A percentile compares a stretch with the other conserved stretches of the same genome.
Conservation (phyloP, 2,329 filamentous ascomycete species). For the Colletotrichum ledebouriae region DNA sequence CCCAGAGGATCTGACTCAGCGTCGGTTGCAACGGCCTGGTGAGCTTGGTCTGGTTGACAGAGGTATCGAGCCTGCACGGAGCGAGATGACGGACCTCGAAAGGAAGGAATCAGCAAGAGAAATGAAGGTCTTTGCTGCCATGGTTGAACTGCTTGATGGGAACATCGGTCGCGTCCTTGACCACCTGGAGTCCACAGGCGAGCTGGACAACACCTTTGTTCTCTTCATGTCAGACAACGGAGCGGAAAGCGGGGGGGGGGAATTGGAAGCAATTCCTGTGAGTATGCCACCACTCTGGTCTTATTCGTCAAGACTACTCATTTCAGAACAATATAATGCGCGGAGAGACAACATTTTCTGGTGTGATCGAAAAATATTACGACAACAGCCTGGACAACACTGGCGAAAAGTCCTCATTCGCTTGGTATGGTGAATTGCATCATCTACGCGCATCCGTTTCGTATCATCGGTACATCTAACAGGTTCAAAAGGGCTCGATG, state of each 20-base stretch:
- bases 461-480: not conserved
- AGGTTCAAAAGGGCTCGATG: slow-evolving; percentile 52
- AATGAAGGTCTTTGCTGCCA: slow-evolving; percentile 66
- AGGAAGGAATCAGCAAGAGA: slow-evolving; percentile 46
- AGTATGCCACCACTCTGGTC: not conserved
- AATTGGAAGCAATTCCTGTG: slow-evolving; percentile 35
- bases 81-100: slow-evolving; percentile 30
- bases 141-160: slow-evolving; percentile 68
- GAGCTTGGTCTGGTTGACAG: slow-evolving; percentile 55
- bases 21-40: slow-evolving; percentile 59
- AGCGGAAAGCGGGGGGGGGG: slow-evolving; percentile 47
- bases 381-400: too few species aligned
- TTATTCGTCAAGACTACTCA: too few species aligned
- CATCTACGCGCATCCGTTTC: too few species aligned
- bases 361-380: too few species aligned
- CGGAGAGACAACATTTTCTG: too few species aligned
- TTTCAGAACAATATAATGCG: too few species aligned
- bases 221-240: slow-evolving; percentile 68
- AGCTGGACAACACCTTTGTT: slow-evolving; percentile 67
- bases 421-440: too few species aligned
- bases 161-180: slow-evolving; percentile 66
- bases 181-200: slow-evolving; percentile 62
- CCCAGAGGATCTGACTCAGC: slow-evolving; percentile 59
- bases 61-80: slow-evolving; percentile 44
- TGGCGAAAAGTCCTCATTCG: too few species aligned